Evolutionary conservation across 257 asterid genomes (phyloP), one percentile per base, ranked within the genome.

Genomic region (Lycium barbarum): DNA sequence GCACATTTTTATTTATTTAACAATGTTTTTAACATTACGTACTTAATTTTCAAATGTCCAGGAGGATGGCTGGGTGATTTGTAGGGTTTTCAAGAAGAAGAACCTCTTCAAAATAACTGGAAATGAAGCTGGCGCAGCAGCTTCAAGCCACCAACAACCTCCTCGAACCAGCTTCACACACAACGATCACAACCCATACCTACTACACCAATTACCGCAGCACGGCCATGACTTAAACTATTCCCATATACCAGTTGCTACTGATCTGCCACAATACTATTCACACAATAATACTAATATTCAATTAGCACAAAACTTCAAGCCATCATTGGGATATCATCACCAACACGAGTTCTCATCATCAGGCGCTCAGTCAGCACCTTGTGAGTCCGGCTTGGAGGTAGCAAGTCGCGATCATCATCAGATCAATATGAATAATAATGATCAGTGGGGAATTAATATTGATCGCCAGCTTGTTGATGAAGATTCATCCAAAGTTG

Each of bases 31-130:
- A 20, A 62, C 7, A 9, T 9, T 26, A 65, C 13, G 22, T 66
- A 66, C 13, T 51, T 26, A 26, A 26, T 26, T 70, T 7, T 8
- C 14, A 71, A 73, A 45, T 73, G 40, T 84, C 7, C 83, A 95
- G 98, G 98, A 94, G 87, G 99, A 93, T 59, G 99, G 99, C 18
- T 95, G 99, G 99, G 99, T 95, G 58, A 91, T 95, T 55, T 95
- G 99, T 62, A 92, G 98, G 68, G 99, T 94, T 17, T 95, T 95
- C 95, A 95, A 92, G 93, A 95, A 95, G 94, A 95, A 94, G 86
- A 95, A 91, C 65, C 89, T 94, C 15, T 92, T 94, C 91, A 94
- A 91, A 91, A 88, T 91, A 45, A 73, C 10, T 53, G 94, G 90
- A 53, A 87, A 66, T 11, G 92, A 72, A 63, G 93, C 89, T 9